Percentiles rank a stretch among this genome's conserved stretches.
phyloP scores from a whole-genome alignment of 78 protist genomes.

The Polysphondylium violaceum region DNA sequence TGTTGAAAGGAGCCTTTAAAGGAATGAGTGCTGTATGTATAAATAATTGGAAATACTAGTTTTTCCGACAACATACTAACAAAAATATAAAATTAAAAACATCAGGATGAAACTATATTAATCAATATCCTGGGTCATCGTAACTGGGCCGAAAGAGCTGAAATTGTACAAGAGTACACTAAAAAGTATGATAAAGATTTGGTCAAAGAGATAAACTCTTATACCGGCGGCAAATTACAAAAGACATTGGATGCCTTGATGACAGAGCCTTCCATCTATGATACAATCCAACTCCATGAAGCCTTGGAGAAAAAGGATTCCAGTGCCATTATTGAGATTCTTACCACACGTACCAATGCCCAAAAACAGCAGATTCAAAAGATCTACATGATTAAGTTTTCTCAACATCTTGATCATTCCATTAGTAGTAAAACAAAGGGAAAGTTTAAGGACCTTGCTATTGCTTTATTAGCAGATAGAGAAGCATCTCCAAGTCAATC shows the following conservation, averaged over 20 bases:
- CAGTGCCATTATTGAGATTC: background rate
- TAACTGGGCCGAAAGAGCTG: background rate
- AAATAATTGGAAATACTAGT: no score
- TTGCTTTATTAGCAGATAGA: no score
- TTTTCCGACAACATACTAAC: no score
- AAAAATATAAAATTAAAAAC: no score
- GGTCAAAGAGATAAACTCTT: background rate
- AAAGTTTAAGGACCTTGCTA: no score
- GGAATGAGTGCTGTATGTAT: background rate
- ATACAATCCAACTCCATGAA: background rate
- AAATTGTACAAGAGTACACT: background rate
- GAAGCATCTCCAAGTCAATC: no score
- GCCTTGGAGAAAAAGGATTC: background rate
- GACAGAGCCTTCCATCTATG: conserved; percentile 14
- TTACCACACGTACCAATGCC: conserved; percentile 22
- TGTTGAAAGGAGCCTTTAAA: conserved; percentile 2
- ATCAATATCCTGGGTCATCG: background rate
- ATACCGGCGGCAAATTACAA: background rate
- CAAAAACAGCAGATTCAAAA: conserved; percentile 10
- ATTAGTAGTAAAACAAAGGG: background rate
- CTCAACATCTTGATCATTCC: conserved; percentile 6
- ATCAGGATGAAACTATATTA: conserved; percentile 14
- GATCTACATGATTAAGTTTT: background rate
- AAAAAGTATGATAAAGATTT: conserved; percentile 1
- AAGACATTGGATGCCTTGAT: background rate